Evolutionary conservation across 2,329 filamentous ascomycete species (phyloP).

Genomic region (Coccinonectria pachysandricola): DNA sequence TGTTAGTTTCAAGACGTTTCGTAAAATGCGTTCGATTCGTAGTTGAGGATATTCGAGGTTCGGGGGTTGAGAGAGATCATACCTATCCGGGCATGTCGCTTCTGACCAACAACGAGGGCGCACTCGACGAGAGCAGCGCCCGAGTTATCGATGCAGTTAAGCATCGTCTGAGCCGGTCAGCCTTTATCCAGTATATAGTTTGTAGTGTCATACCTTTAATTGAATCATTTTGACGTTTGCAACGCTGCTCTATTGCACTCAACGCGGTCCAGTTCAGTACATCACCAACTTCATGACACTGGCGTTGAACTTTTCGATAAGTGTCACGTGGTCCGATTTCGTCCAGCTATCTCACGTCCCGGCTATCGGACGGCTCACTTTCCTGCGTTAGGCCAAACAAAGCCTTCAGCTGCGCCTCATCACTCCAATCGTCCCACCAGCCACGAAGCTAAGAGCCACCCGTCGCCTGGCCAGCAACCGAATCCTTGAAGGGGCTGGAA

Average conservation of each 20-base stretch:
- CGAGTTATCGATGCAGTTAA: slow-evolving; percentile 99
- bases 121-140: slow-evolving; percentile 96
- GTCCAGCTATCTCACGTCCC: no score
- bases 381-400: no score
- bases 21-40: background rate
- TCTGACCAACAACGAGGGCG: slow-evolving; percentile 84
- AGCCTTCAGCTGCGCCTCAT: no score
- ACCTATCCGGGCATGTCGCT: slow-evolving; percentile 83
- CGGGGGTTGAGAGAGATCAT: slow-evolving; percentile 22
- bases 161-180: slow-evolving; percentile 59
- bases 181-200: background rate
- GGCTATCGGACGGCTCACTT: no score
- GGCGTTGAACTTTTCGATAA: slow-evolving; percentile 18
- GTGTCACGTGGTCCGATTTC: slow-evolving; percentile 13
- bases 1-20: no score
- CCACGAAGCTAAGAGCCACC: slow-evolving; percentile 5
- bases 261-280: slow-evolving; percentile 10
- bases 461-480: slow-evolving; percentile 23
- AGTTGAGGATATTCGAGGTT: slow-evolving; percentile 1
- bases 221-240: slow-evolving; percentile 80
- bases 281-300: slow-evolving; percentile 6
- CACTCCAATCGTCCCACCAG: no score
- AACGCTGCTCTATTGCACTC: no score
- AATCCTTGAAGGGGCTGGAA: slow-evolving; percentile 12
- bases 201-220: slow-evolving; percentile 54